phyloP scores from a whole-genome alignment of 2,329 filamentous ascomycete genomes.

The Sporothrix phasma region DNA sequence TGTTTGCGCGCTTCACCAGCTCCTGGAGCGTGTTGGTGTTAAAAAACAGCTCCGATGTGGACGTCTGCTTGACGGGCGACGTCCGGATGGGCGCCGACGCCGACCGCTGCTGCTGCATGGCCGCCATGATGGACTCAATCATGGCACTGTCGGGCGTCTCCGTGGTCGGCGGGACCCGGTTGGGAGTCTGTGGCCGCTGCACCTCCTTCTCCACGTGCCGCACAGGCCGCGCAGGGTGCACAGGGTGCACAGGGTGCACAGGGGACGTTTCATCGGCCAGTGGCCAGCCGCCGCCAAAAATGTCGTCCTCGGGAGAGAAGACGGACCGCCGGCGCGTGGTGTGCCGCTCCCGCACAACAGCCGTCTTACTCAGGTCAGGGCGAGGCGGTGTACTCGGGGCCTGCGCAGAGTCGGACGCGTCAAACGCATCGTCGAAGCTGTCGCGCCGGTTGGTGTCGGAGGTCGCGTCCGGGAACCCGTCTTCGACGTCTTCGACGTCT shows the following conservation, averaged over 20 bases:
- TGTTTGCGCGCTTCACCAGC: conserved; percentile 52
- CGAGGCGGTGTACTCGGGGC: background rate
- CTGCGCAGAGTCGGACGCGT: conserved; percentile 27
- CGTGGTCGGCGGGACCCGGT: conserved; percentile 22
- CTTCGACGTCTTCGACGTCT: conserved; percentile 36
- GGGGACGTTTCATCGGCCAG: conserved; percentile 23
- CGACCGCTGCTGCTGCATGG: conserved; percentile 47
- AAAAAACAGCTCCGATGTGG: conserved; percentile 51
- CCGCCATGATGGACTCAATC: conserved; percentile 53
- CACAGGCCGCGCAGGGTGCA: no score
- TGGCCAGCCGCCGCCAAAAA: conserved; percentile 48
- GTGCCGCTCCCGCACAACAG: conserved; percentile 45
- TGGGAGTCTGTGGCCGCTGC: conserved; percentile 32
- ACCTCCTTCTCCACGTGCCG: conserved; percentile 28
- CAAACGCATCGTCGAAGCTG: conserved; percentile 33
- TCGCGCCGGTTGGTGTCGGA: conserved; percentile 39
- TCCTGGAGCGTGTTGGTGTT: conserved; percentile 60
- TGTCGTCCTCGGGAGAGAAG: conserved; percentile 56
- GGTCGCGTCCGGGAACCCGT: conserved; percentile 37
- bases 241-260: no score
- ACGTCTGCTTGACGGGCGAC: conserved; percentile 26
- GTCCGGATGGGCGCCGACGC: conserved; percentile 31
- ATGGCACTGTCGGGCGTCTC: conserved; percentile 34
- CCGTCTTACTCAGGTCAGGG: conserved; percentile 37
- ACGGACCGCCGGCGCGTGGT: conserved; percentile 48